These are phyloP conservation scores for Inga laurina DNA, from an alignment of 306 rosid genomes.

Conservation along the genomic window DNA sequence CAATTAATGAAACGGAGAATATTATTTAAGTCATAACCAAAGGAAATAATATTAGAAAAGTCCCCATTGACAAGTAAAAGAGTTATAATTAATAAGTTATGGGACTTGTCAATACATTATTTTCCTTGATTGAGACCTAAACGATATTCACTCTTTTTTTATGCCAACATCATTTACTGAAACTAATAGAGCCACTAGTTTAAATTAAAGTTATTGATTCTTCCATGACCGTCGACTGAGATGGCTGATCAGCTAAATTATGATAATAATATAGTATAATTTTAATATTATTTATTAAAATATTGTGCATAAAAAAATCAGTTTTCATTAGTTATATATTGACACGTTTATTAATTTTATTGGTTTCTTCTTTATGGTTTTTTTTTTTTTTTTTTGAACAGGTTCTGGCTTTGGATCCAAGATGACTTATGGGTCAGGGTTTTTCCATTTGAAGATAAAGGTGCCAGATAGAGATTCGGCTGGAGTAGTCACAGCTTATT, in stretches of 20 bases:
- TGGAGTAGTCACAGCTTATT: conserved; percentile 59
- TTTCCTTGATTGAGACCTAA: no score
- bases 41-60: no score
- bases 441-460: conserved; percentile 51
- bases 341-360: not conserved
- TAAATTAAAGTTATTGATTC: not conserved
- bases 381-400: not conserved
- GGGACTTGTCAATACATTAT: no score
- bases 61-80: no score
- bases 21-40: no score
- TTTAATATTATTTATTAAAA: no score
- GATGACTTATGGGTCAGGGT: conserved; percentile 51
- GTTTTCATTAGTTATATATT: not conserved
- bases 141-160: no score
- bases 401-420: conserved; percentile 66
- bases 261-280: no score
- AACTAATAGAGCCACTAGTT: no score
- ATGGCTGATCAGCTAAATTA: not conserved
- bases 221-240: not conserved
- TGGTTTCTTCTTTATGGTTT: not conserved
- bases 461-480: conserved; percentile 56
- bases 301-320: not conserved
- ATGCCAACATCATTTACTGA: no score
- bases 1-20: no score
- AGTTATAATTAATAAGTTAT: no score